These are phyloP conservation scores for Eimeria sp. DNA, from an alignment of 169 alveolate genomes.

Conservation along the genomic window DNA sequence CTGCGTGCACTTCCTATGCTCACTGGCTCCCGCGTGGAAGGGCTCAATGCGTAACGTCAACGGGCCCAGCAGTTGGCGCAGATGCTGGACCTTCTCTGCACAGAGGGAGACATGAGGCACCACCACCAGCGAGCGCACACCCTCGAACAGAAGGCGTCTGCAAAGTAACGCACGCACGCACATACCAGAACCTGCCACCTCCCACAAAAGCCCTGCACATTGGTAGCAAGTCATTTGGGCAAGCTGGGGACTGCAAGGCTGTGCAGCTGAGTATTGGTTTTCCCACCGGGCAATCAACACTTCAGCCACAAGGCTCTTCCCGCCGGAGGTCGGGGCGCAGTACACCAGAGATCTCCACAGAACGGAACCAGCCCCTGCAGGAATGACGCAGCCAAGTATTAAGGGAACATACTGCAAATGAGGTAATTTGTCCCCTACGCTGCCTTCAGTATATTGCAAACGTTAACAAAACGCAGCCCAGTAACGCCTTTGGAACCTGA, in stretches of 20 bases:
- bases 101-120: slow-evolving; percentile 91
- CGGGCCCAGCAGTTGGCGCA: slow-evolving; percentile 73
- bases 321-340: slow-evolving; percentile 94
- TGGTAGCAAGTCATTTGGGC: neutral
- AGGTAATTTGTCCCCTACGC: neutral
- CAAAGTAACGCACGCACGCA: neutral
- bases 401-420: neutral
- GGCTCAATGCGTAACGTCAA: slow-evolving; percentile 81
- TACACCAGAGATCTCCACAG: slow-evolving; percentile 86
- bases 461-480: neutral
- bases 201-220: neutral
- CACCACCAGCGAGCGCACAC: slow-evolving; percentile 87
- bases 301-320: slow-evolving; percentile 92
- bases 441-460: neutral
- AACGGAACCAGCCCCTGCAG: slow-evolving; percentile 3
- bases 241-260: neutral
- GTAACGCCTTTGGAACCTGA: neutral
- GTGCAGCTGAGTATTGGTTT: neutral
- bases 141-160: slow-evolving; percentile 80
- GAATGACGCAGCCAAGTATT: neutral
- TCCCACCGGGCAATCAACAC: slow-evolving; percentile 85
- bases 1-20: neutral
- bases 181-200: neutral
- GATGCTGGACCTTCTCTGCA: slow-evolving; percentile 87
- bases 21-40: slow-evolving; percentile 82